phyloP scores from a whole-genome alignment of 306 rosid genomes.

The Cucumis melo region DNA sequence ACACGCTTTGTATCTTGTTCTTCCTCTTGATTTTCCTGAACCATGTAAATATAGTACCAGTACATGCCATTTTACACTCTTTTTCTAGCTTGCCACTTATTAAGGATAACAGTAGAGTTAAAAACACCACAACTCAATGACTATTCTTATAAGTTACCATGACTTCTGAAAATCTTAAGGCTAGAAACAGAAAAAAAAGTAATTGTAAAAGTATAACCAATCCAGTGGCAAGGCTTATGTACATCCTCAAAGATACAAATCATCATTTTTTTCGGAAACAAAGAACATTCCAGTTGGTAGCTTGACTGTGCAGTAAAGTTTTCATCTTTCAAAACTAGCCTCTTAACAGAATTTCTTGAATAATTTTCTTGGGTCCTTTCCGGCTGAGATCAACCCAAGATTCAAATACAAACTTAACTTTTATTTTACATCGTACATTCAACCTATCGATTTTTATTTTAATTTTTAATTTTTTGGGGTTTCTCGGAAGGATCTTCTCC shows the following conservation, averaged over 20 bases:
- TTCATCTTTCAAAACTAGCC: too few relatives aligned
- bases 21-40: slow-evolving; percentile 11
- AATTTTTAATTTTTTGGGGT: too few relatives aligned
- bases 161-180: background rate
- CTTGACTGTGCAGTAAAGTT: background rate
- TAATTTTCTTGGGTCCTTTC: too few relatives aligned
- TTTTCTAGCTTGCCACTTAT: background rate
- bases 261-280: background rate
- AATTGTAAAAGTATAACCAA: background rate
- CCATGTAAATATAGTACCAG: background rate
- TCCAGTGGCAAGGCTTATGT: background rate
- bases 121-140: background rate
- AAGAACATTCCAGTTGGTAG: background rate
- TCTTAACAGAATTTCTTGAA: too few relatives aligned
- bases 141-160: background rate
- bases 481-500: too few relatives aligned
- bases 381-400: too few relatives aligned
- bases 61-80: background rate
- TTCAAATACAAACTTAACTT: too few relatives aligned
- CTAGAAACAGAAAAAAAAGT: background rate
- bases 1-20: slow-evolving; percentile 20
- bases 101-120: background rate
- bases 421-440: too few relatives aligned
- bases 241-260: background rate
- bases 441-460: too few relatives aligned